phyloP scores from a whole-genome alignment of 2,329 filamentous ascomycete genomes.

The Lasiodiplodia citricola region DNA sequence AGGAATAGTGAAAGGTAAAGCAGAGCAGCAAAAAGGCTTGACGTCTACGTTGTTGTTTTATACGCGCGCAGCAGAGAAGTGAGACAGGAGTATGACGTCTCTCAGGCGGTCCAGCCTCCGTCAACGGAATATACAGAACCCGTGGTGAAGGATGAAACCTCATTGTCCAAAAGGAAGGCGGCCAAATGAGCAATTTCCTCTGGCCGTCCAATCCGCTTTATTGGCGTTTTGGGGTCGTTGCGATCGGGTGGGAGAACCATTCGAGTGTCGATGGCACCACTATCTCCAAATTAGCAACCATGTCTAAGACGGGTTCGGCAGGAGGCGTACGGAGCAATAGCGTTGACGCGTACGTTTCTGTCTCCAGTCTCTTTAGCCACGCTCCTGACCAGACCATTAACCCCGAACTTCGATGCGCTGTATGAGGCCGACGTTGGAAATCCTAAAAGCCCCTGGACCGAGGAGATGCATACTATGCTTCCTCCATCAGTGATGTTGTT shows the following conservation, averaged over 20 bases:
- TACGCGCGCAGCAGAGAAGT: not conserved
- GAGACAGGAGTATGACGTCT: not conserved
- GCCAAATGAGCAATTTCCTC: slow-evolving; percentile 46
- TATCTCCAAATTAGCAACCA: not conserved
- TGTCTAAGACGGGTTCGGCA: not conserved
- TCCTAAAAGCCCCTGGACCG: slow-evolving; percentile 55
- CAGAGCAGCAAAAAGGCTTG: not conserved
- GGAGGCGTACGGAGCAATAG: slow-evolving; percentile 47
- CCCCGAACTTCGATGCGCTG: slow-evolving; percentile 29
- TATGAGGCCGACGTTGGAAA: slow-evolving; percentile 34
- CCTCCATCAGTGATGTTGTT: slow-evolving; percentile 42
- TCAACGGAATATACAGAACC: slow-evolving; percentile 46
- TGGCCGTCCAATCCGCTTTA: slow-evolving; percentile 28
- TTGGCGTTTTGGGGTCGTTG: slow-evolving; percentile 8
- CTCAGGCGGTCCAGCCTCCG: slow-evolving; percentile 38
- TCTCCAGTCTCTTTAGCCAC: slow-evolving; percentile 44
- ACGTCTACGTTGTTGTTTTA: not conserved
- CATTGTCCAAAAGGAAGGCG: slow-evolving; percentile 50
- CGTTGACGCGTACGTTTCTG: slow-evolving; percentile 45
- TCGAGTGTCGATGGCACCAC: slow-evolving; percentile 33
- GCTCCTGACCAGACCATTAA: slow-evolving; percentile 39
- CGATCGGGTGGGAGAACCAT: slow-evolving; percentile 30
- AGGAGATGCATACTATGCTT: slow-evolving; percentile 48
- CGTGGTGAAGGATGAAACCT: slow-evolving; percentile 50
- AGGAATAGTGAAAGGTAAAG: not conserved